Conservation (phyloP, 2,329 filamentous ascomycete species). For the Paracorniculantispora psalliotae region DNA sequence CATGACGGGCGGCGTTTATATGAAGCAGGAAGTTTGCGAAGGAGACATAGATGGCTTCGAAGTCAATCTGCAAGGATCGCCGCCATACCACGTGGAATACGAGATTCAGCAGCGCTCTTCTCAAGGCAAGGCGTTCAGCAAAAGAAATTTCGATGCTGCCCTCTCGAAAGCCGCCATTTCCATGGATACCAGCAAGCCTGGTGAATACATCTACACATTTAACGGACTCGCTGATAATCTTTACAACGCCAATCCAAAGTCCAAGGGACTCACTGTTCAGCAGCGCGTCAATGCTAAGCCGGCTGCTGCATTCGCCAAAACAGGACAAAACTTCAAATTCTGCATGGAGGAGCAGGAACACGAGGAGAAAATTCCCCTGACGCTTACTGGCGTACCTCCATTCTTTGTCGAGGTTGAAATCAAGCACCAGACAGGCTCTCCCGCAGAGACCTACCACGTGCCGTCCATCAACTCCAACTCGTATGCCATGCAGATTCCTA, state of each 20-base stretch:
- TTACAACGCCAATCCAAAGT: conserved; percentile 70
- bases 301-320: conserved; percentile 73
- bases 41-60: conserved; percentile 90
- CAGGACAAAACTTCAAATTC: conserved; percentile 92
- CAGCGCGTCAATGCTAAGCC: conserved; percentile 84
- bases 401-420: conserved; percentile 91
- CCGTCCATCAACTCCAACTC: conserved; percentile 70
- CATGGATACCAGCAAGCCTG: conserved; percentile 80
- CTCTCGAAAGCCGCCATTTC: conserved; percentile 71
- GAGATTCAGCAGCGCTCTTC: conserved; percentile 68
- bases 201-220: conserved; percentile 83
- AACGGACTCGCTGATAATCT: conserved; percentile 76
- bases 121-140: conserved; percentile 59
- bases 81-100: conserved; percentile 81
- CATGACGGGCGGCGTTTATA: conserved; percentile 49
- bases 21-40: conserved; percentile 84
- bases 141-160: conserved; percentile 71
- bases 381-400: conserved; percentile 74
- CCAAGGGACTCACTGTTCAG: conserved; percentile 63
- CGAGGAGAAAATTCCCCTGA: conserved; percentile 84
- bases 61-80: conserved; percentile 67
- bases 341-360: conserved; percentile 78
- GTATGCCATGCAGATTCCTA: conserved; percentile 79
- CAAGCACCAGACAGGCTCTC: conserved; percentile 78
- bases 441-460: conserved; percentile 76